These are phyloP conservation scores for Penicillium taxi DNA, from an alignment of 495 filamentous ascomycete species.

Conservation along the genomic window DNA sequence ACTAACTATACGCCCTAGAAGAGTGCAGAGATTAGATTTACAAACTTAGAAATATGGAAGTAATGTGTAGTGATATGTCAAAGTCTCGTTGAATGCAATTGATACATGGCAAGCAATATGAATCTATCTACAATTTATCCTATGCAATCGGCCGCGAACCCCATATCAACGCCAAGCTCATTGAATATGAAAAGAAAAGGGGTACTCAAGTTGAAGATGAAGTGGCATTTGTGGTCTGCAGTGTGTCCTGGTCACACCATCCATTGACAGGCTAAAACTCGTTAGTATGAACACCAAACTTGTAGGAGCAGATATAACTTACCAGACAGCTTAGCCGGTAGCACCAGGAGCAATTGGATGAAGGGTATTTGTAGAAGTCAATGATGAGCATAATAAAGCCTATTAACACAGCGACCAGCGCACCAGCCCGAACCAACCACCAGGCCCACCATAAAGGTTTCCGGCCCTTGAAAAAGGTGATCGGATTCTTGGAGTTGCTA, in stretches of 20 bases:
- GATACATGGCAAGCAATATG: not conserved
- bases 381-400: conserved; percentile 77
- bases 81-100: no score
- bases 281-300: conserved; percentile 19
- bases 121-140: not conserved
- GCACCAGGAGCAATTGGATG: conserved; percentile 76
- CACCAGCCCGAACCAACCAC: conserved; percentile 81
- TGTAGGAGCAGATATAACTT: conserved; percentile 34
- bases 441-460: conserved; percentile 95
- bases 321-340: conserved; percentile 89
- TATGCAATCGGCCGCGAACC: no score
- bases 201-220: not conserved
- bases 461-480: conserved; percentile 83
- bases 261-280: conserved; percentile 55
- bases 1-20: no score
- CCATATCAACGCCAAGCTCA: not conserved
- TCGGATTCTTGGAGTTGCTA: conserved; percentile 49
- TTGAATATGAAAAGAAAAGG: not conserved
- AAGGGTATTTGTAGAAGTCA: conserved; percentile 77
- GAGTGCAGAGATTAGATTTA: no score
- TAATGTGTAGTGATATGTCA: no score
- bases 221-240: conserved; percentile 19
- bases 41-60: no score
- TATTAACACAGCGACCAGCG: conserved; percentile 68
- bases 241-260: conserved; percentile 67